Base-by-base conservation (phyloP, 495 filamentous ascomycete genomes). In the Lepraria neglecta region DNA sequence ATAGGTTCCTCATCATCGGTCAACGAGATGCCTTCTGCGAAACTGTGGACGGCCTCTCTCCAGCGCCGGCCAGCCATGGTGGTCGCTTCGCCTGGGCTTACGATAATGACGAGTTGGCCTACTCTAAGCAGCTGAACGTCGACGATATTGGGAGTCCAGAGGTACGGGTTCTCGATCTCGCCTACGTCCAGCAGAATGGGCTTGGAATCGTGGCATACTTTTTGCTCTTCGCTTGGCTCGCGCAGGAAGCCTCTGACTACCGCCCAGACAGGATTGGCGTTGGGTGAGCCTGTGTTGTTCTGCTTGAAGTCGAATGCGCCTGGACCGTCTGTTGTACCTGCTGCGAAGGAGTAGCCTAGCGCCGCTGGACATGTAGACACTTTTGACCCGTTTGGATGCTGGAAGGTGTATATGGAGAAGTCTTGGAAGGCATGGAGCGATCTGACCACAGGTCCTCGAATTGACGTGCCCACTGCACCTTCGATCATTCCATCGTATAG, bases 271-370 rank as follows among this genome's bases (percentile, higher is more conserved):
- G 91, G 94, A 46, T 88, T 92, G 9, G 86, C 87, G 33, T 88
- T 85, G 5, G 89, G 86, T 14, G 80, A 76, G 60, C 84, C 59
- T 12, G 84, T 86, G 56, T 84, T 77, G 65, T 92, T 91, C 69
- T 98, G 94, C 24, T 87, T 95, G 69, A 97, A 97, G 73, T 98
- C 92, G 68, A 96, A 96, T 4, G 83, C 85, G 0, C 94, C 94
- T 0, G 92, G 92, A 10, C 94, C 90, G 70, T 98, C 94, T 2
- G 90, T 91, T 1, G 94, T 98, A 7, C 94, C 94, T 11, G 89
- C 94, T 15, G 94, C 94, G 72, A 98, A 98, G 3, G 88, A 91
- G 63, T 92, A 95, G 24, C 94, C 94, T 43, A 98, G 72, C 0
- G 92, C 94, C n/a, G 94, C 94, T 11, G 91, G 85, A 66, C 94